Conservation (phyloP, 768 basidiomycete genomes). For the Goffeauzyma gilvescens region DNA sequence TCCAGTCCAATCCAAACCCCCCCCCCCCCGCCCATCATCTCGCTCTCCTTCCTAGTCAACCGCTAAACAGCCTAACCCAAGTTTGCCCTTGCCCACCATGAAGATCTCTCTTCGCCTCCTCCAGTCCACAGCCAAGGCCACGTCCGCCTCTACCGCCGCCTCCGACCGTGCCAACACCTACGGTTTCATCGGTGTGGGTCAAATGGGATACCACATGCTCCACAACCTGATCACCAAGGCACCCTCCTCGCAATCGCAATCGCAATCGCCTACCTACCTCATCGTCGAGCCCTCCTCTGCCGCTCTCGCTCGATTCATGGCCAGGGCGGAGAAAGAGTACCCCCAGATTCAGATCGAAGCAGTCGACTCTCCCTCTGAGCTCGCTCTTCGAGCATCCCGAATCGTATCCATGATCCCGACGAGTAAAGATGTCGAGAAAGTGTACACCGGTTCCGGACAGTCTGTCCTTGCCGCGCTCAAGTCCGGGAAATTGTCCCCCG, state of each 20-base stretch:
- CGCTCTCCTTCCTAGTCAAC: not conserved
- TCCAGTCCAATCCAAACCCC: too few species aligned
- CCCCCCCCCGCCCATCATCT: too few species aligned
- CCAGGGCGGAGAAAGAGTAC: slow-evolving; percentile 1
- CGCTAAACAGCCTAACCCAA: too few species aligned
- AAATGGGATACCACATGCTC: slow-evolving; percentile 7
- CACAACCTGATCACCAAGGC: slow-evolving; percentile 4
- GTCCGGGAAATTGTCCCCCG: not conserved
- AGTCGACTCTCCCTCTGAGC: slow-evolving; percentile 7
- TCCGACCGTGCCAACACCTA: not conserved
- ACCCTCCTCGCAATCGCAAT: not conserved
- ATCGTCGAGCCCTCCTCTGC: slow-evolving; percentile 3
- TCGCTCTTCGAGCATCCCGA: slow-evolving; percentile 2
- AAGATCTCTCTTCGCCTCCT: too few species aligned
- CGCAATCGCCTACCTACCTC: not conserved
- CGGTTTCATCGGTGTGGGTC: slow-evolving; percentile 10
- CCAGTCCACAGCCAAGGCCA: not conserved
- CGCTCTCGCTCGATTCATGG: not conserved
- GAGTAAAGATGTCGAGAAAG: slow-evolving; percentile 5
- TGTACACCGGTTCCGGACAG: slow-evolving; percentile 3
- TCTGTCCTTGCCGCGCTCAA: slow-evolving; percentile 8
- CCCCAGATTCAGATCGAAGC: slow-evolving; percentile 1
- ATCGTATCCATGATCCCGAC: slow-evolving; percentile 12
- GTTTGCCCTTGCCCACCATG: too few species aligned
- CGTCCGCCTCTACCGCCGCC: not conserved